These are phyloP conservation scores for Lathyrus sativus DNA, from an alignment of 306 rosid species.

Conservation along the genomic window DNA sequence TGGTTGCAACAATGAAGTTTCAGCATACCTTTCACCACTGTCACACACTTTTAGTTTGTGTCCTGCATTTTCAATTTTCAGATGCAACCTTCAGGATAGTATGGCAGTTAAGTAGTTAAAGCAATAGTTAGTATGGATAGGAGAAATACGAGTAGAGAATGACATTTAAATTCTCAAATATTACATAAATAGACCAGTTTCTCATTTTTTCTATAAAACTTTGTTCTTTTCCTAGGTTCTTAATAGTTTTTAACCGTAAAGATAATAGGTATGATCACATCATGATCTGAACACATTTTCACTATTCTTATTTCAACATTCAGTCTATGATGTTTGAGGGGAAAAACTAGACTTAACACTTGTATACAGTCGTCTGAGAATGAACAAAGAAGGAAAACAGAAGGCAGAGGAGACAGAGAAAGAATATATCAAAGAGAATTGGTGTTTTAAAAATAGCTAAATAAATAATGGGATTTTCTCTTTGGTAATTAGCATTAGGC, in stretches of 20 bases:
- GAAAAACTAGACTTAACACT: not conserved
- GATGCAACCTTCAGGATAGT: not conserved
- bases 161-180: not conserved
- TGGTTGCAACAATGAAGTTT: conserved; percentile 1
- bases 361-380: not conserved
- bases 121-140: not conserved
- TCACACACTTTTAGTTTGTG: not conserved
- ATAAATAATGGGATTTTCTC: not conserved
- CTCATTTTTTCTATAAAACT: not conserved
- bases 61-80: not conserved
- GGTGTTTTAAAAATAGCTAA: not conserved
- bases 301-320: conserved; percentile 1
- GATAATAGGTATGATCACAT: not conserved
- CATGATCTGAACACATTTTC: not conserved
- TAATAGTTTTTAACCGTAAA: conserved; percentile 10
- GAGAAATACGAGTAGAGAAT: not conserved
- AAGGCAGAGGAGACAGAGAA: conserved; percentile 2
- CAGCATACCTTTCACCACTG: conserved; percentile 13
- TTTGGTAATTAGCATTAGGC: not conserved
- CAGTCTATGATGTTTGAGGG: not conserved
- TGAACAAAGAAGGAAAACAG: conserved; percentile 13
- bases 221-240: not conserved
- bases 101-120: not conserved
- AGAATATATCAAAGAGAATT: conserved; percentile 2
- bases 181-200: not conserved